Evolutionary conservation across 2,329 filamentous ascomycete genomes (phyloP), one percentile per base, ranked within the genome.

Genomic region (Hysterium pulicare): DNA sequence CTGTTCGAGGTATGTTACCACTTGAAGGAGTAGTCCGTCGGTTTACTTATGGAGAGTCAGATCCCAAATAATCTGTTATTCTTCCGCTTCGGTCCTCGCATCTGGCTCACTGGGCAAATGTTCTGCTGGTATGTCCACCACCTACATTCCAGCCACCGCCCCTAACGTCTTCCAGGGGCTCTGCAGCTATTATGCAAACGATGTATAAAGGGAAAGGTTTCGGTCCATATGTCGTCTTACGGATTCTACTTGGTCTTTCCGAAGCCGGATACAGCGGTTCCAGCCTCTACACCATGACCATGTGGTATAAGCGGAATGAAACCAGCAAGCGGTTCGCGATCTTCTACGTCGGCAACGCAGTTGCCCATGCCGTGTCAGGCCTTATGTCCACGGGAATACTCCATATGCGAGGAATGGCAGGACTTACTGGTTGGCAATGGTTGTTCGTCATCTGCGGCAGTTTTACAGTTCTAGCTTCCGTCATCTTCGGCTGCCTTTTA

Each of bases 81-180:
- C 59, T 71, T 51, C 55, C 64, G 44, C 42, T 64, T 40, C 55
- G 69, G n/a, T 55, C 67, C 38, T 50, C 64, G 45, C 51, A 60
- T 32, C 60, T 68, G 54, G 54, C 62, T 71, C 16, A 69, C 69
- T 2, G 53, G 63, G 33, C 64, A 70, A 45, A 64, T 69, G 48
- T 59, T 70, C 24, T 52, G 59, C 4, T 73, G 28, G 28, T 31
- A 31, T n/a, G 28, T n/a, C 28, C 13, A 8, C 13, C 3, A 4
- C 16, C 16, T 3, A 11, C 16, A 5, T 16, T 31, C 28, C 16
- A n/a, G 3, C 69, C 67, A 62, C 61, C 26, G 44, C 68, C 2
- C 67, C 71, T 50, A 51, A 66, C 68, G 81, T 82, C 40, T 76
- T 84, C 66, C 87, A 90, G 59, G 83, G 85, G 0, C 69, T 87